Conservation (phyloP, 208 protist genomes). For the Leishmania mexicana region DNA sequence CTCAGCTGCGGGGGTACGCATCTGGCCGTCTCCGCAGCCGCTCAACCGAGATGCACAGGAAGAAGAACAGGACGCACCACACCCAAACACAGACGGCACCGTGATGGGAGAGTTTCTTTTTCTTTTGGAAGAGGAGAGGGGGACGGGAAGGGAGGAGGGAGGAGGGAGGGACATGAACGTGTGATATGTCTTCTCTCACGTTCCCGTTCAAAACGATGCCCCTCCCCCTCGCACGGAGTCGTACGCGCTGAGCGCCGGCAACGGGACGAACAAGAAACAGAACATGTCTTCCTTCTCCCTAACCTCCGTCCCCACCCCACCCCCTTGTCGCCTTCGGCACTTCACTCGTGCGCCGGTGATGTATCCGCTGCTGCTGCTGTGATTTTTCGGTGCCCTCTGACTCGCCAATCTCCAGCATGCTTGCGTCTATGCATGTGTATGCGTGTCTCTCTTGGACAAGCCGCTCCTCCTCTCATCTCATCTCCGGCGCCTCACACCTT, state of each 20-base stretch:
- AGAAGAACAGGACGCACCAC: not conserved
- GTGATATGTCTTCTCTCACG: not conserved
- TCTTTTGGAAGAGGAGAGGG: not conserved
- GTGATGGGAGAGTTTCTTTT: not conserved
- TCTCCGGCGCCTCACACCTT: not conserved
- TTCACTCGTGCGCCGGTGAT: not conserved
- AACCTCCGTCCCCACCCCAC: not conserved
- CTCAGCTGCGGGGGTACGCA: not conserved
- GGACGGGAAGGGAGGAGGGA: not conserved
- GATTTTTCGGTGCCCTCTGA: not conserved
- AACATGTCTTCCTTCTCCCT: not conserved
- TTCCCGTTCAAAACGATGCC: not conserved
- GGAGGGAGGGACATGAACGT: not conserved
- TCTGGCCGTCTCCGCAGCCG: not conserved
- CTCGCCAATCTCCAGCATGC: not conserved
- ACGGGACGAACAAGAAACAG: too few species aligned
- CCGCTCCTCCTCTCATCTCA: not conserved
- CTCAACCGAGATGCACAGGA: not conserved
- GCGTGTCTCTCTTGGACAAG: not conserved
- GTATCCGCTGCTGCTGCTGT: not conserved
- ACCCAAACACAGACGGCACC: not conserved
- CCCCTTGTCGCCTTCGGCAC: not conserved
- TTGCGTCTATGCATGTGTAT: not conserved
- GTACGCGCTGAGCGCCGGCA: not conserved
- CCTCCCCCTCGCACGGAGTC: not conserved